A percentile compares a stretch with the other conserved stretches of the same genome.
Evolutionary conservation across 176 grass and related monocot genomes (phyloP).

Genomic region (Carex pumila): DNA sequence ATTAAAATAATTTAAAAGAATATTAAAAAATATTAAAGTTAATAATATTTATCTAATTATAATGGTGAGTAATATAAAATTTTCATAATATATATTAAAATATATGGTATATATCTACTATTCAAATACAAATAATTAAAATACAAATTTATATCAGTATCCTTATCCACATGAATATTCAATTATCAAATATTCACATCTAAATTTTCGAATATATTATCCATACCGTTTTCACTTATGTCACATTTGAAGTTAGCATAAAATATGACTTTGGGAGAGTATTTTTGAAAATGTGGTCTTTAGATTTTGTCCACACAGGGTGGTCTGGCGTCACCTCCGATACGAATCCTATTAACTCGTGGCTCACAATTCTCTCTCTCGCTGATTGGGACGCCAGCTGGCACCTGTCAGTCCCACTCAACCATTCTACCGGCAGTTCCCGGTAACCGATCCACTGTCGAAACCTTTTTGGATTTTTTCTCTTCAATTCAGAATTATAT

Average conservation of each 20-base stretch:
- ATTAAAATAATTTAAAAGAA: too few species aligned
- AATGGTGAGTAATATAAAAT: too few species aligned
- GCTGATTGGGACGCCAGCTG: constrained; percentile 27
- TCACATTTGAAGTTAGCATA: background rate
- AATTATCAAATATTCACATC: too few species aligned
- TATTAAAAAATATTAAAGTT: too few species aligned
- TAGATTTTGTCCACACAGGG: constrained; percentile 1
- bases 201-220: too few species aligned
- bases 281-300: background rate
- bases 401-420: constrained; percentile 8
- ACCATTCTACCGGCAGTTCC: constrained; percentile 4
- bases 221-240: too few species aligned
- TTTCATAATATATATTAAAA: too few species aligned
- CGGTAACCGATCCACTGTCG: constrained; percentile 13
- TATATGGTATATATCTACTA: too few species aligned
- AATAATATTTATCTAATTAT: too few species aligned
- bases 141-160: too few species aligned
- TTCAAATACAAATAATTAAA: too few species aligned
- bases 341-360: constrained; percentile 15
- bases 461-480: background rate
- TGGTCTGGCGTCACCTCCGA: background rate
- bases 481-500: background rate
- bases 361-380: constrained; percentile 8
- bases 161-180: too few species aligned
- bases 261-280: background rate